Base-by-base conservation (phyloP, 495 filamentous ascomycete species). In the Penicillium lividum region DNA sequence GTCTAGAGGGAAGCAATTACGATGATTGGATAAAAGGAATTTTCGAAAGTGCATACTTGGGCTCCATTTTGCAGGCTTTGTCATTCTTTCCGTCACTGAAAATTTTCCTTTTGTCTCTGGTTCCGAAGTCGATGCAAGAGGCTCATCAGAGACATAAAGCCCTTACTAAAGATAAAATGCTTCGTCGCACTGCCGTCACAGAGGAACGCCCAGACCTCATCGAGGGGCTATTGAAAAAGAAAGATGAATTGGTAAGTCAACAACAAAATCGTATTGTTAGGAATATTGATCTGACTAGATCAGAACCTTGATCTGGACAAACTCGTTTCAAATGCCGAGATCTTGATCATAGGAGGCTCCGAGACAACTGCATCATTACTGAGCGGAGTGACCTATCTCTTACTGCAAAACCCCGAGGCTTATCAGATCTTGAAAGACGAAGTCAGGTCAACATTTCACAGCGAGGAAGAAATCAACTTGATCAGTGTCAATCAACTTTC, bases 281-380 rank as follows among this genome's bases (percentile, higher is more conserved):
- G 9, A 7, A 28, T 29, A 16, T 30, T 54, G 10, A 31, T 45
- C 51, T 29, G 44, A 42, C 36, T n/a, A 4, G 15, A 18, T 9
- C 18, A 54, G 51, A 44, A 44, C 18, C 34, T 54, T 18, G 27
- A 10, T 29, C 15, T 43, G 18, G 51, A 44, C 4, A 44, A 54
- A 30, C 15, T 54, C 1, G 28, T 54, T 8, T 42, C 54, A 31
- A 82, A 80, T 56, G 75, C 70, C 13, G 67, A 66, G 11, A 67
- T 68, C n/a, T 45, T 75, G 15, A 72, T 84, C 28, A 77, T 82
- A n/a, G 83, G 72, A 16, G 83, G 84, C 10, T 82, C 80, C 0
- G 85, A 89, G 56, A 87, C 86, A 3, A 84, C 84, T 2, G 84
- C 85, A 1, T 84, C 85, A 0, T 52, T 81, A 4, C 67, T 90